These are phyloP conservation scores for Nicotiana rustica DNA, from an alignment of 305 asterid species.

Conservation along the genomic window DNA sequence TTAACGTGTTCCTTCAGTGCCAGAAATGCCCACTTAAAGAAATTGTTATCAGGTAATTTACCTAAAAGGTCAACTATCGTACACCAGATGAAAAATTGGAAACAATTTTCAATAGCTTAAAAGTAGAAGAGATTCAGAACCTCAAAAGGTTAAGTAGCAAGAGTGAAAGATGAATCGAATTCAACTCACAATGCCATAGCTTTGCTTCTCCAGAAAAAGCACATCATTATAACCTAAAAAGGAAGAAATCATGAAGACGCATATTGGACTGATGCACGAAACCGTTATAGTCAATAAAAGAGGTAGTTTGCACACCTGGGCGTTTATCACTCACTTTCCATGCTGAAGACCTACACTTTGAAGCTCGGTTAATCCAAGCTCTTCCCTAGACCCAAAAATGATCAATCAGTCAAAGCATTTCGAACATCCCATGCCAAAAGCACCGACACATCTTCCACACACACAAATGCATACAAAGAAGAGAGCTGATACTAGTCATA, in stretches of 20 bases:
- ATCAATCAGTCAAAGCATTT: slow-evolving; percentile 12
- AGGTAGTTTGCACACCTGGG: slow-evolving; percentile 66
- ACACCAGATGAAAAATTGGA: neutral
- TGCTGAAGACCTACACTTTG: slow-evolving; percentile 69
- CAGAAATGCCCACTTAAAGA: neutral
- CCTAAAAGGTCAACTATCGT: neutral
- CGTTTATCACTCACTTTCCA: slow-evolving; percentile 82
- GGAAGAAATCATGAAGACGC: slow-evolving; percentile 8
- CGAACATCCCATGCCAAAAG: neutral
- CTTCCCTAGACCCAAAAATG: slow-evolving; percentile 62
- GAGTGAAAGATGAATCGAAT: slow-evolving; percentile 32
- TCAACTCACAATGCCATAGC: slow-evolving; percentile 49
- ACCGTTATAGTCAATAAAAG: slow-evolving; percentile 4
- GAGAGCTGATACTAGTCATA: neutral
- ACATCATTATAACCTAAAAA: slow-evolving; percentile 67
- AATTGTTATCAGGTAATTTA: neutral
- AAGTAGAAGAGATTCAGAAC: slow-evolving; percentile 1
- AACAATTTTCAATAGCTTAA: neutral
- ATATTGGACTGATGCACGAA: neutral
- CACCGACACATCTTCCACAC: no score
- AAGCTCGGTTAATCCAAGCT: slow-evolving; percentile 80
- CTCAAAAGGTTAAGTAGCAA: neutral
- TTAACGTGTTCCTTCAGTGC: neutral
- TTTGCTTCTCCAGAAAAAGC: slow-evolving; percentile 32
- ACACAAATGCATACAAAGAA: no score